Conservation (phyloP, 2,329 filamentous ascomycete species). For the Neodidymelliopsis sp. region DNA sequence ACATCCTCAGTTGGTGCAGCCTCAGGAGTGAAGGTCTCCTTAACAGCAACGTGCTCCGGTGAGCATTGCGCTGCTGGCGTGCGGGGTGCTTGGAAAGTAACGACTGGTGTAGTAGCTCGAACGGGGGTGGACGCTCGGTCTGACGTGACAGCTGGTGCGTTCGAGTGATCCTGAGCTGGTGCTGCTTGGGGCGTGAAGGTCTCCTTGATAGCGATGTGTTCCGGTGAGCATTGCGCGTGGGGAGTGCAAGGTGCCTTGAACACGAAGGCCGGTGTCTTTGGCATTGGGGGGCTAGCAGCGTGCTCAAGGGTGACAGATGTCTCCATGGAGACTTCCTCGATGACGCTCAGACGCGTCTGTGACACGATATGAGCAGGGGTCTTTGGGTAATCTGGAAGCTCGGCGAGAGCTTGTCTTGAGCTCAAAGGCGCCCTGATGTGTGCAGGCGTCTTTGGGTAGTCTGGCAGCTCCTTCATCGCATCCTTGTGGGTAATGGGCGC, state of each 20-base stretch:
- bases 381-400: conserved; percentile 27
- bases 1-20: not conserved
- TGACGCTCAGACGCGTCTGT: conserved; percentile 8
- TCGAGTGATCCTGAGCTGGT: not conserved
- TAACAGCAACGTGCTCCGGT: conserved; percentile 12
- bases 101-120: not conserved
- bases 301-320: not conserved
- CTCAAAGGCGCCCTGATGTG: conserved; percentile 31
- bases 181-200: conserved; percentile 3
- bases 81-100: conserved; percentile 2
- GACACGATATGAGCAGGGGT: conserved; percentile 16
- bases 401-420: conserved; percentile 30
- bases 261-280: conserved; percentile 3
- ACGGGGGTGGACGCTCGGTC: not conserved
- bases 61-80: conserved; percentile 14
- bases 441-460: conserved; percentile 33
- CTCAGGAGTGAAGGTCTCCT: conserved; percentile 12
- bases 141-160: not conserved
- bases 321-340: conserved; percentile 15
- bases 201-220: conserved; percentile 13
- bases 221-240: conserved; percentile 14
- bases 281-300: not conserved
- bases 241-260: conserved; percentile 14
- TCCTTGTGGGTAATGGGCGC: conserved; percentile 27
- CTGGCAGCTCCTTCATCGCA: conserved; percentile 32